Evolutionary conservation across 352 stramenopile genomes (phyloP).

Genomic region (Phytophthora citrophthora): DNA sequence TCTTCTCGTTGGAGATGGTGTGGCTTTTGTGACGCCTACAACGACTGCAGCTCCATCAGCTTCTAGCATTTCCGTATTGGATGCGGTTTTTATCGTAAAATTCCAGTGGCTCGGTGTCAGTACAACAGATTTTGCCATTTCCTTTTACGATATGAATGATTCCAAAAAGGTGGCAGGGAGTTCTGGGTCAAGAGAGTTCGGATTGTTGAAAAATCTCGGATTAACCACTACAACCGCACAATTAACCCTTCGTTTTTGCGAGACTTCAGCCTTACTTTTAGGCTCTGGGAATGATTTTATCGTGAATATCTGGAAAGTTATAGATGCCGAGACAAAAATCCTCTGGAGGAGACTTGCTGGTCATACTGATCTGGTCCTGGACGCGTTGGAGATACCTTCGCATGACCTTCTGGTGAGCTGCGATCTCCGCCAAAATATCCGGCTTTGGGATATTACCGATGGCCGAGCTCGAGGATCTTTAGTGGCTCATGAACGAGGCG

Average conservation of each 20-base stretch:
- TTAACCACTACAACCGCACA: slow-evolving; percentile 73
- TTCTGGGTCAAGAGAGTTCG: slow-evolving; percentile 37
- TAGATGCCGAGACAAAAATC: slow-evolving; percentile 60
- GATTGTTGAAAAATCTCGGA: slow-evolving; percentile 52
- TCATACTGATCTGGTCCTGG: slow-evolving; percentile 69
- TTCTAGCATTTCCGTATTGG: slow-evolving; percentile 62
- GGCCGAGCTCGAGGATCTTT: slow-evolving; percentile 65
- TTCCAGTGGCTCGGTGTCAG: slow-evolving; percentile 71
- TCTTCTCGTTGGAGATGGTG: slow-evolving; percentile 27
- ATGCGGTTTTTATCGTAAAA: slow-evolving; percentile 68
- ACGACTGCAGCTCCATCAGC: slow-evolving; percentile 8
- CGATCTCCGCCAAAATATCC: slow-evolving; percentile 71
- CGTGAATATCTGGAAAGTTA: slow-evolving; percentile 76
- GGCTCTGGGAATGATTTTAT: slow-evolving; percentile 74
- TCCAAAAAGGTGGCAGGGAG: slow-evolving; percentile 35
- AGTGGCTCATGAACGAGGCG: slow-evolving; percentile 62
- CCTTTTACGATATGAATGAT: slow-evolving; percentile 84
- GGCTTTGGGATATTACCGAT: slow-evolving; percentile 85
- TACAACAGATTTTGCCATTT: slow-evolving; percentile 81
- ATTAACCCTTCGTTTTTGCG: slow-evolving; percentile 70
- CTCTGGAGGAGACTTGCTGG: slow-evolving; percentile 59
- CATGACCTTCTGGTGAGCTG: slow-evolving; percentile 84
- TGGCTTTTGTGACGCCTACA: slow-evolving; percentile 26
- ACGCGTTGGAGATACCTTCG: slow-evolving; percentile 69
- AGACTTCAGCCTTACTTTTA: slow-evolving; percentile 54